Base-by-base conservation (phyloP, 768 basidiomycete genomes). In the Baorangia bicolor region DNA sequence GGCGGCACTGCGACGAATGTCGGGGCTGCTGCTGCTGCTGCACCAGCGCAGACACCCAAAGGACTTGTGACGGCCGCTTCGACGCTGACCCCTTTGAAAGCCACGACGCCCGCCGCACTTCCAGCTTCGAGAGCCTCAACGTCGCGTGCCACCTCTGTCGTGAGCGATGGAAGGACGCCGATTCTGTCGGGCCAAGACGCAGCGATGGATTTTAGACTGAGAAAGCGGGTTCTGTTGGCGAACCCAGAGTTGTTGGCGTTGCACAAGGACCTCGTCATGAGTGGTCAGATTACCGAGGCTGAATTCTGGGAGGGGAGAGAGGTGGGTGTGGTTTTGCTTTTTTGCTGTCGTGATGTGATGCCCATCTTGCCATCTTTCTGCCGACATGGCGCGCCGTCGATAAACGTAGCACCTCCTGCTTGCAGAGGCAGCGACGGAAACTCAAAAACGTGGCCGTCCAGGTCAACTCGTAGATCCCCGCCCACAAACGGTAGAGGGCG, bases 301-400 rank as follows among this genome's bases (percentile, higher is more conserved):
- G 97, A 99, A 62, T 99, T 98, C 70, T 98, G 97, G 97, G 94
- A 94, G 57, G 93, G 94, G 31, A 80, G 97, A 66, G 90, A 97
- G 82, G 93, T 97, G 68, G 50, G 64, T 43, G 57, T 47, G n/a
- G n/a, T 27, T 21, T 25, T 33, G 35, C 35, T 20, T n/a, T 56
- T 52, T 45, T 42, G 51, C 60, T 47, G 52, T 62, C 41, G 33
- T 34, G 16, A 28, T 53, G 43, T 48, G 44, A 39, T 45, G 9
- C 11, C 25, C 35, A 49, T 49, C 48, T 38, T 38, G 25, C 4
- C n/a, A n/a, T n/a, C n/a, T n/a, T n/a, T n/a, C n/a, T n/a, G n/a
- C n/a, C n/a, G 31, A 47, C 5, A 20, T 8, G 8, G 20, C n/a
- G n/a, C 18, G n/a, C 13, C 9, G 13, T 30, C 14, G 45, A 27